Evolutionary conservation across 306 rosid species (phyloP).

Genomic region (Delonix regia): DNA sequence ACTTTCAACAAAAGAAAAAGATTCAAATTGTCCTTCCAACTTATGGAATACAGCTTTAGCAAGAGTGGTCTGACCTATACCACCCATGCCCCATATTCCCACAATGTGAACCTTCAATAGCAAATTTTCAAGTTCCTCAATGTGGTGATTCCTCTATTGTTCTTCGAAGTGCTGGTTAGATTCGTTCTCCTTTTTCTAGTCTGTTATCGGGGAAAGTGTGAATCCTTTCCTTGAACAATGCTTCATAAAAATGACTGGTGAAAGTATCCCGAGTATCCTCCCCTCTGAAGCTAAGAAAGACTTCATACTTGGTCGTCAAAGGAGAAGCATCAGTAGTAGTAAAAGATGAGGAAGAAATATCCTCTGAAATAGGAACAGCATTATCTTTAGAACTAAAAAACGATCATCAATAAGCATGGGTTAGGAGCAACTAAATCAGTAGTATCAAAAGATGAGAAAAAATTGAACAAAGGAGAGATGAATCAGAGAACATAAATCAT

Average conservation of each 20-base stretch:
- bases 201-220: not conserved
- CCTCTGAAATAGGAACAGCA: not conserved
- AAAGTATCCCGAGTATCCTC: not conserved
- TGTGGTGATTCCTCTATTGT: not conserved
- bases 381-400: not conserved
- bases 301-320: not conserved
- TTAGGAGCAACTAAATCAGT: no score
- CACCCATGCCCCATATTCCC: constrained; percentile 28
- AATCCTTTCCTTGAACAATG: not conserved
- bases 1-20: not conserved
- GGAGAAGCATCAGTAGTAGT: not conserved
- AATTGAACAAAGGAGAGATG: not conserved
- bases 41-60: not conserved
- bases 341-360: not conserved
- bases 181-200: not conserved
- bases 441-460: no score
- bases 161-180: not conserved
- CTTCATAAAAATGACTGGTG: not conserved
- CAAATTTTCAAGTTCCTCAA: not conserved
- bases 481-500: no score
- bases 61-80: not conserved
- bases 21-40: not conserved
- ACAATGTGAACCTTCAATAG: not conserved
- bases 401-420: no score
- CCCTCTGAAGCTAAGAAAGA: not conserved